A percentile compares a stretch with the other conserved stretches of the same genome.
Evolutionary conservation across 306 rosid species (phyloP).

Genomic region (Citrullus amarus): DNA sequence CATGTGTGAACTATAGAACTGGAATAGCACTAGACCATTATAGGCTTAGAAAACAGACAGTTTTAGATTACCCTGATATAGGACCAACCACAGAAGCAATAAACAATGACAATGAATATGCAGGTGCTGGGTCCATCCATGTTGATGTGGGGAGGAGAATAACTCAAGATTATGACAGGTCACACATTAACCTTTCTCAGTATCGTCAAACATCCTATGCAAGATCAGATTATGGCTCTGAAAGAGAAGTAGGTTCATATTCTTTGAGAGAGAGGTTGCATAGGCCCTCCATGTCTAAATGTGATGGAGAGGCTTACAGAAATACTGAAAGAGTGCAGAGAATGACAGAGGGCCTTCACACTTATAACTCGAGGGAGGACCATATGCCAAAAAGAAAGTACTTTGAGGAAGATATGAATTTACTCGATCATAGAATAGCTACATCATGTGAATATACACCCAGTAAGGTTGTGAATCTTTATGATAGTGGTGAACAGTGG

Average conservation of each 20-base stretch:
- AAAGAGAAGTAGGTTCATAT: slow-evolving; percentile 39
- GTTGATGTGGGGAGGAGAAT: slow-evolving; percentile 34
- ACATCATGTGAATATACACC: slow-evolving; percentile 34
- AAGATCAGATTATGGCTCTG: slow-evolving; percentile 48
- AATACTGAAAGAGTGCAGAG: slow-evolving; percentile 34
- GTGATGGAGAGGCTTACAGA: slow-evolving; percentile 33
- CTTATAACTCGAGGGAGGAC: slow-evolving; percentile 35
- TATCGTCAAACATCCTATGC: slow-evolving; percentile 23
- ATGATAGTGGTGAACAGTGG: slow-evolving; percentile 52
- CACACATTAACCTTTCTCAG: slow-evolving; percentile 30
- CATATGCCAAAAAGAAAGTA: slow-evolving; percentile 50
- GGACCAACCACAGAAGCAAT: slow-evolving; percentile 33
- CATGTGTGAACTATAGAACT: slow-evolving; percentile 30
- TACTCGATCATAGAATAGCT: slow-evolving; percentile 27
- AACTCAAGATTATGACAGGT: slow-evolving; percentile 35
- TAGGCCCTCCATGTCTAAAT: slow-evolving; percentile 27
- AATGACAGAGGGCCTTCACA: slow-evolving; percentile 26
- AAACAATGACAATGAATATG: slow-evolving; percentile 36
- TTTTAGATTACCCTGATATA: slow-evolving; percentile 38
- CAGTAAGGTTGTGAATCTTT: slow-evolving; percentile 39
- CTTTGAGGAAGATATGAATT: slow-evolving; percentile 28
- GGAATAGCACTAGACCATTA: slow-evolving; percentile 24
- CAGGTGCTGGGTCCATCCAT: slow-evolving; percentile 28
- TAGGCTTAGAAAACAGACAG: slow-evolving; percentile 24
- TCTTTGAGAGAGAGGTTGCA: slow-evolving; percentile 46